Evolutionary conservation across 176 grass and related monocot genomes (phyloP), one percentile per base, ranked within the genome.

Genomic region (Lolium rigidum): DNA sequence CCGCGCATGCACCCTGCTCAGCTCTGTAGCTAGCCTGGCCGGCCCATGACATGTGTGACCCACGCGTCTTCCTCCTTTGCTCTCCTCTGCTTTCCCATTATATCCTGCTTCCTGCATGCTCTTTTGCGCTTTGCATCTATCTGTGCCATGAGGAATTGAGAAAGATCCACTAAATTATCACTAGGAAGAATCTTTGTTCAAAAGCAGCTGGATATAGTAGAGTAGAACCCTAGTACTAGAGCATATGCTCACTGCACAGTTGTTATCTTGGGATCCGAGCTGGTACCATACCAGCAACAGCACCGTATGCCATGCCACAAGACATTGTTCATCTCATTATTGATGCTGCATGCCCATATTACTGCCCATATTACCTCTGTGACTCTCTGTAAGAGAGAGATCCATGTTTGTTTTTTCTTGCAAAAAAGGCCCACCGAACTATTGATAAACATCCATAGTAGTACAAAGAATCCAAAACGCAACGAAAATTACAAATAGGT

Each of bases 211-310:
- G 56, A 90, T 63, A 58, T 51, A 12, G 4, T 28, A 64, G n/a
- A n/a, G 61, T 64, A 28, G 5, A n/a, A 64, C 44, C 70, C 59
- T 7, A 35, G 24, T 20, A 70, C 24, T n/a, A n/a, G n/a, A 9
- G 26, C 62, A 24, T 70, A 65, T 90, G 74, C 81, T 5, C 80
- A 14, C 80, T 76, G 65, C 10, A 77, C 62, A 78, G 77, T 72
- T 81, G 70, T 88, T 77, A 82, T 81, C 44, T 91, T n/a, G 82
- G 90, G 70, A 85, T 91, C 82, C n/a, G 55, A 69, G 87, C 74
- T 78, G 74, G 79, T 20, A 18, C 7, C 18, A 7, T 22, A 25
- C 59, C 26, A 65, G 62, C 25, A 26, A 16, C 52, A 55, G 52
- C 74, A 77, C 50, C 12, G 39, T 59, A n/a, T 28, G 78, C 48